Base-by-base conservation (phyloP, 1,139 yeast genomes). In the Trichomonascaceae sp. region DNA sequence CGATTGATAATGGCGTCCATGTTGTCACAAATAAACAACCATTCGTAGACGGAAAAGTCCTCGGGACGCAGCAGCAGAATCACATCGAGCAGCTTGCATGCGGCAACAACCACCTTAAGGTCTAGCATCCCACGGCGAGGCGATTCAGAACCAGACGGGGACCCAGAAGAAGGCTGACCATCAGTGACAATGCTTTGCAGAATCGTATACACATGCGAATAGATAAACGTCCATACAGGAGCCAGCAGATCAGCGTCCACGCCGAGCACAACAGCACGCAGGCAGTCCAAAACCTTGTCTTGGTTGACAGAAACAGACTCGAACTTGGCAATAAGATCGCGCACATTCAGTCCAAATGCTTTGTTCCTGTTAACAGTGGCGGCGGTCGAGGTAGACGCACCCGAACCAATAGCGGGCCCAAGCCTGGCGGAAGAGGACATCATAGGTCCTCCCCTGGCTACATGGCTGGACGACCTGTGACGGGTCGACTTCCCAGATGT, bases 1-100 rank as follows among this genome's bases (percentile, higher is more conserved):
- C 45, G 47, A 6, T 64, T 57, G 44, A 66, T 68, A 22, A 74
- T 65, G 6, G 81, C 74, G 43, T 78, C 85, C 26, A 77, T 68
- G 16, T 71, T 74, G 44, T 79, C 81, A 23, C 77, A 68, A 11
- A 87, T 69, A 53, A 84, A 89, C 1, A 87, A 61, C 97, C 97
- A 89, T 47, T 82, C 89, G 44, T 71, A 51, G 14, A 79, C 56
- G 47, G 76, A 77, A 55, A 89, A 87, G 35, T 84, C 94, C 49
- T 85, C 96, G 34, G 67, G 67, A 27, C 75, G 71, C 34, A 84
- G 48, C 6, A 79, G 62, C 16, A 87, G 54, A 17, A 85, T 52
- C 28, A 79, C 67, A 52, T 89, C 98, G 31, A 89, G 60, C 16
- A 89, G 61, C 52, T 85, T 87, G 48, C 85, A 77, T 0, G 77